These are phyloP conservation scores for Penicillium coffeae DNA, from an alignment of 495 filamentous ascomycete genomes.

Conservation along the genomic window DNA sequence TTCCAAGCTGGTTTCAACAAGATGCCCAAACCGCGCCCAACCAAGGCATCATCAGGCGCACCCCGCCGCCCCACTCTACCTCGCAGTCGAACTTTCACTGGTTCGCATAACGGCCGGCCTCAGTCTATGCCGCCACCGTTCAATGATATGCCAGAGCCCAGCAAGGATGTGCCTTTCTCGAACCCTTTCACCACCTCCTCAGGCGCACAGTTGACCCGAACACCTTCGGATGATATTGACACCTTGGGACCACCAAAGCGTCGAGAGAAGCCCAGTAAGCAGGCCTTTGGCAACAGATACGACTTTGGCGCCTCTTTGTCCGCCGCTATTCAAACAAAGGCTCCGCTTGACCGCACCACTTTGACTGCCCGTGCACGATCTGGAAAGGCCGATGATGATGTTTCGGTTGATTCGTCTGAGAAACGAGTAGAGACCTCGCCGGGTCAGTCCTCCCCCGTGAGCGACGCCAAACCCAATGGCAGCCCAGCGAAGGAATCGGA, in stretches of 20 bases:
- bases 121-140: slow-evolving; percentile 60
- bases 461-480: slow-evolving; percentile 13
- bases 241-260: slow-evolving; percentile 45
- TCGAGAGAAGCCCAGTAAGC: slow-evolving; percentile 58
- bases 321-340: slow-evolving; percentile 65
- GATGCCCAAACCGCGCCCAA: slow-evolving; percentile 55
- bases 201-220: slow-evolving; percentile 40
- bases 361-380: slow-evolving; percentile 38
- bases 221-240: slow-evolving; percentile 31
- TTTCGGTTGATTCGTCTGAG: slow-evolving; percentile 8
- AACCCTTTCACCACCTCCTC: slow-evolving; percentile 53
- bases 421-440: slow-evolving; percentile 10
- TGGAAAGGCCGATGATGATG: slow-evolving; percentile 4
- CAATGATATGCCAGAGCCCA: slow-evolving; percentile 66
- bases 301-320: slow-evolving; percentile 87
- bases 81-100: slow-evolving; percentile 61
- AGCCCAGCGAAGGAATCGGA: slow-evolving; percentile 26
- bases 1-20: slow-evolving; percentile 91
- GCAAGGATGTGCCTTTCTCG: slow-evolving; percentile 53
- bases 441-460: slow-evolving; percentile 18
- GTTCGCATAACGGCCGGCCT: slow-evolving; percentile 45
- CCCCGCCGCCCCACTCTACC: slow-evolving; percentile 67
- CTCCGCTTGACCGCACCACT: slow-evolving; percentile 53
- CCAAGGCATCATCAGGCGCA: slow-evolving; percentile 43
- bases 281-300: slow-evolving; percentile 87